These are phyloP conservation scores for Aspergillus carlsbadensis DNA, from an alignment of 495 filamentous ascomycete genomes.

Conservation along the genomic window DNA sequence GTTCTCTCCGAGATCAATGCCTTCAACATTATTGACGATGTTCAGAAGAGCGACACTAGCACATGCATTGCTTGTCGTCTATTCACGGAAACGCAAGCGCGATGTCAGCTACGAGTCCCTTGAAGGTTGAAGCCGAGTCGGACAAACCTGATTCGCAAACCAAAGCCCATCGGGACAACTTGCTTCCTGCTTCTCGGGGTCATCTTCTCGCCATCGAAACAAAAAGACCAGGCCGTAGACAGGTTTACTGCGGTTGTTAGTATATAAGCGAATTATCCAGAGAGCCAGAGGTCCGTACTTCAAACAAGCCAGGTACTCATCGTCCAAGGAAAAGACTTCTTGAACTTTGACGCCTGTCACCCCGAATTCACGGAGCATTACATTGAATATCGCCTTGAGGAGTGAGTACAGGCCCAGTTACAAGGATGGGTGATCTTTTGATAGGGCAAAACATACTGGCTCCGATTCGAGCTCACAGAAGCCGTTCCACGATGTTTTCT, in stretches of 20 bases:
- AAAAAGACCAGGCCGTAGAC: constrained; percentile 83
- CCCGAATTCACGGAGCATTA: constrained; percentile 76
- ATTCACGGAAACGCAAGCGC: constrained; percentile 2
- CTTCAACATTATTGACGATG: constrained; percentile 79
- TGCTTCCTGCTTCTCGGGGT: constrained; percentile 53
- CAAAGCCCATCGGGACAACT: constrained; percentile 71
- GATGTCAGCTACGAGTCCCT: constrained; percentile 8
- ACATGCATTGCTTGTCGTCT: constrained; percentile 81
- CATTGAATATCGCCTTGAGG: constrained; percentile 73
- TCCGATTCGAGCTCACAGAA: constrained; percentile 93
- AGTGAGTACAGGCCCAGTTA: neutral
- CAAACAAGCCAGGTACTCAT: constrained; percentile 61
- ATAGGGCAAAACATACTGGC: constrained; percentile 55
- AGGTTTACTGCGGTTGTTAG: constrained; percentile 52
- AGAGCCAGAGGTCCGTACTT: constrained; percentile 45
- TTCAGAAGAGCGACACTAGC: constrained; percentile 87
- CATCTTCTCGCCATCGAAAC: constrained; percentile 66
- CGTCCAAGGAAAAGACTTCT: constrained; percentile 76
- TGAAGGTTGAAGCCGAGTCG: neutral
- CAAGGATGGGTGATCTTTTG: neutral
- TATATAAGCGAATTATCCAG: neutral
- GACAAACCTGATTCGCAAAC: constrained; percentile 87
- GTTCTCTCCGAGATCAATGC: constrained; percentile 62
- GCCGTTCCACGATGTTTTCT: constrained; percentile 61
- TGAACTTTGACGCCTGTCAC: constrained; percentile 70